Evolutionary conservation across 139 green algal genomes (phyloP), one percentile per base, ranked within the genome.

Genomic region (Coelastrella sp.): DNA sequence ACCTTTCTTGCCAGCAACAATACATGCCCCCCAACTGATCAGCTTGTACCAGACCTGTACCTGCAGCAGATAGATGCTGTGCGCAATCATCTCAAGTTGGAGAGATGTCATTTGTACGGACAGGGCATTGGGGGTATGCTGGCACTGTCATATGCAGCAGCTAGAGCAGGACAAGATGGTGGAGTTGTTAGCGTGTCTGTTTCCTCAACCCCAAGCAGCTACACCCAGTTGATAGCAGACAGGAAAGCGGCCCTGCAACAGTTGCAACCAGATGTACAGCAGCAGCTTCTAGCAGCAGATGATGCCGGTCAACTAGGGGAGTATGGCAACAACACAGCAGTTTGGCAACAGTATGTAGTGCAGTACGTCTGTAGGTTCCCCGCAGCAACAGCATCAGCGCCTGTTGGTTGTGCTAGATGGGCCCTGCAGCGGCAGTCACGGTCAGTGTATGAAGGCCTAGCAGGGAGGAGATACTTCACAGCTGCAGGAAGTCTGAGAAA

Each of bases 1-100:
- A 84, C 78, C 21, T 84, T 84, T n/a, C 78, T 84, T 51, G 78
- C 78, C 78, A 84, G 78, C 62, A 75, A 75, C 62, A 74, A 19
- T 30, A 84, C 4, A 1, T 84, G 78, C 62, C 78, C 78, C 3
- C 78, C 78, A 38, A 38, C 30, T 21, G 78, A 76, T 5, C 23
- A 74, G 59, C 41, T 84, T 2, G 76, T 60, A 25, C 27, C 41
- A 2, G 59, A 74, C 2, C 78, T 84, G 4, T 75, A 75, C 59
- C 27, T 84, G 41, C 37, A 57, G 23, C 78, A 84, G 62, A 57
- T 84, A 27, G 41, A 84, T 64, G 78, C 78, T 51, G 38, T 84
- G 21, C 41, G 78, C 6, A 38, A 30, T 1, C 38, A 34, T 4
- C 78, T 84, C 4, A 23, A 25, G 3, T 27, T 84, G 4, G 38